Evolutionary conservation across 345 rosid species (phyloP), one percentile per base, ranked within the genome.

Genomic region (Gossypium longicalyx): DNA sequence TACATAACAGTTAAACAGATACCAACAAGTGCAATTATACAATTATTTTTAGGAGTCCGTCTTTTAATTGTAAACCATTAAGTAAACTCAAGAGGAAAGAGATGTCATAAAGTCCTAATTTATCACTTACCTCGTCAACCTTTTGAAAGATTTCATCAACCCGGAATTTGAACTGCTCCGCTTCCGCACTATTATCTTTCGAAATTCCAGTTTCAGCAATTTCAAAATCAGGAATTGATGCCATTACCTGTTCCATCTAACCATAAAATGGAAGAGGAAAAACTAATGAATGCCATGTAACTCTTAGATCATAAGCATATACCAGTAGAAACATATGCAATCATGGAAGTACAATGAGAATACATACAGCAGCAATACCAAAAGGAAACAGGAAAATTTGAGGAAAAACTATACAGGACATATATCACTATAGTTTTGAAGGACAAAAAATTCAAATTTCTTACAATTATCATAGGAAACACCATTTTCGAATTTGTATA

Each of bases 41-140:
- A 68, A 15, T 25, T 57, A 15, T 49, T 67, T 68, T 25, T 45
- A 67, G 16, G 17, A 48, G 58, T 25, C 57, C 9, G 9, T 3
- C 41, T 23, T 48, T 47, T 25, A 25, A 44, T 2, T 5, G 58
- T 47, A 60, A 22, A 43, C 5, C 15, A 49, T 13, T 45, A 45
- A 13, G 47, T 45, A 25, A 67, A 45, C n/a, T 6, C 10, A 2
- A 67, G 41, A 41, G 22, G 16, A 25, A 10, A 16, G 43, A 60
- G 9, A 22, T 3, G 38, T 9, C n/a, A 59, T 11, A 70, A n/a
- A 10, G 16, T 25, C 17, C 25, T 0, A 47, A 73, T 20, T 41
- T 38, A 56, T 57, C 34, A 71, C 68, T 67, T 82, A 88, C 95
- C 95, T 89, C 81, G 78, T 85, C 87, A 79, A 93, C 89, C 80